phyloP scores from a whole-genome alignment of 2,329 filamentous ascomycete species.

The Zymoseptoria crescenta region DNA sequence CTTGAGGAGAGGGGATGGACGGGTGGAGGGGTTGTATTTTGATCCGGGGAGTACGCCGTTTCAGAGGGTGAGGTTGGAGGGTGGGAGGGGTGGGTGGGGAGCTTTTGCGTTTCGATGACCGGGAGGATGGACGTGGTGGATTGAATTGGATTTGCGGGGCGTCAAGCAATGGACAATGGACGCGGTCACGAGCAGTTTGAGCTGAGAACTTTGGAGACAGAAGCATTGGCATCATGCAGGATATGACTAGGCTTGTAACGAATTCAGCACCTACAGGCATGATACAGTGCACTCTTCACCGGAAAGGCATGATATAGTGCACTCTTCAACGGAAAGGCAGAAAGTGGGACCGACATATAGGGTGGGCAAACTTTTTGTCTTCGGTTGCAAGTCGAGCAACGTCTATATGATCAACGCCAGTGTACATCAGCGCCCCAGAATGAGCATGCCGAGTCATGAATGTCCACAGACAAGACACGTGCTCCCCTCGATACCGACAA shows the following conservation, averaged over 20 bases:
- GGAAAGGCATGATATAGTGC: too few relatives aligned
- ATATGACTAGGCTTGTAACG: too few relatives aligned
- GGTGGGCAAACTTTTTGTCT: neutral
- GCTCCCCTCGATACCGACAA: neutral
- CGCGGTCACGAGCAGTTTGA: too few relatives aligned
- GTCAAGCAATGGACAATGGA: too few relatives aligned
- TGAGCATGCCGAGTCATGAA: neutral
- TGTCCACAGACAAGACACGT: neutral
- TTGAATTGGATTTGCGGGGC: neutral
- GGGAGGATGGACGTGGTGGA: neutral
- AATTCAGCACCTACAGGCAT: too few relatives aligned
- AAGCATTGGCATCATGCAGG: too few relatives aligned
- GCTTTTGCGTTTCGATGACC: constrained; percentile 34
- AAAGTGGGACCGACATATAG: neutral
- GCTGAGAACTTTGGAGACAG: too few relatives aligned
- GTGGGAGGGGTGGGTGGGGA: constrained; percentile 29
- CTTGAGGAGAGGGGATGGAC: constrained; percentile 39
- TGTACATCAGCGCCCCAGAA: neutral
- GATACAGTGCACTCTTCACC: too few relatives aligned
- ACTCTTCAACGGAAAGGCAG: too few relatives aligned
- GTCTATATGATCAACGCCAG: neutral
- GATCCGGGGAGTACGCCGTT: constrained; percentile 49
- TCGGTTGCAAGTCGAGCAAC: neutral
- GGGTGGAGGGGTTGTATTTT: constrained; percentile 46
- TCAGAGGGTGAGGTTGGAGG: constrained; percentile 43